Evolutionary conservation across 805 yeast species (phyloP).

Genomic region (Candida piceae): DNA sequence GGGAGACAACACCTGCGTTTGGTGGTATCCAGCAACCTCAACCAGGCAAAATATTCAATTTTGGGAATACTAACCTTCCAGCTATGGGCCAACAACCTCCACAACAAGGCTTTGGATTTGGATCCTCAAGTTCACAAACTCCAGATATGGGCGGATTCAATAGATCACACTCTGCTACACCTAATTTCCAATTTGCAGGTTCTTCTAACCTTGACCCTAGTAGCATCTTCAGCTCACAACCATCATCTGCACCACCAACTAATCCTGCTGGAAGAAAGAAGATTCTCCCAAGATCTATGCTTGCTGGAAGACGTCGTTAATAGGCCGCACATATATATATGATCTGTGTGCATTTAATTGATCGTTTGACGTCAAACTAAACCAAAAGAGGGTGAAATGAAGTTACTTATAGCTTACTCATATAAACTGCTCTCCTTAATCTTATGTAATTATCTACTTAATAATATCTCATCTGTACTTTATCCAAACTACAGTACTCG

Average conservation of each 20-base stretch:
- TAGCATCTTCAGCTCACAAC: slow-evolving; percentile 21
- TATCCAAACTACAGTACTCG: too few species aligned
- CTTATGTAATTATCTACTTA: too few species aligned
- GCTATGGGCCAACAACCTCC: neutral
- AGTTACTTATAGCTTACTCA: too few species aligned
- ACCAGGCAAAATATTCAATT: neutral
- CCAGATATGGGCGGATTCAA: slow-evolving; percentile 8
- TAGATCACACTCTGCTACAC: slow-evolving; percentile 26
- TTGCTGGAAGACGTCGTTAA: slow-evolving; percentile 17
- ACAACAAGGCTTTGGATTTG: neutral
- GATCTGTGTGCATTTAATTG: too few species aligned
- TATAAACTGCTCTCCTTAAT: too few species aligned
- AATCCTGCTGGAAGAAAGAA: slow-evolving; percentile 13
- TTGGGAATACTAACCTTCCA: neutral
- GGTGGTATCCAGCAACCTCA: slow-evolving; percentile 1
- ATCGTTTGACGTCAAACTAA: too few species aligned
- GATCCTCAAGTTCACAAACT: neutral
- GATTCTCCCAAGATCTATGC: slow-evolving; percentile 17
- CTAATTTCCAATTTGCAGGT: slow-evolving; percentile 30
- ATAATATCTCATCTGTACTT: too few species aligned
- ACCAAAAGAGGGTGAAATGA: too few species aligned
- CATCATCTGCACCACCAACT: slow-evolving; percentile 20
- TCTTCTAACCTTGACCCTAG: slow-evolving; percentile 25
- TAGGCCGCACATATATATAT: too few species aligned
- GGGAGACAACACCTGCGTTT: slow-evolving; percentile 2